A percentile compares a stretch with the other conserved stretches of the same genome.
phyloP scores from a whole-genome alignment of 108 stramenopile species.

The Nannochloropsis salina region DNA sequence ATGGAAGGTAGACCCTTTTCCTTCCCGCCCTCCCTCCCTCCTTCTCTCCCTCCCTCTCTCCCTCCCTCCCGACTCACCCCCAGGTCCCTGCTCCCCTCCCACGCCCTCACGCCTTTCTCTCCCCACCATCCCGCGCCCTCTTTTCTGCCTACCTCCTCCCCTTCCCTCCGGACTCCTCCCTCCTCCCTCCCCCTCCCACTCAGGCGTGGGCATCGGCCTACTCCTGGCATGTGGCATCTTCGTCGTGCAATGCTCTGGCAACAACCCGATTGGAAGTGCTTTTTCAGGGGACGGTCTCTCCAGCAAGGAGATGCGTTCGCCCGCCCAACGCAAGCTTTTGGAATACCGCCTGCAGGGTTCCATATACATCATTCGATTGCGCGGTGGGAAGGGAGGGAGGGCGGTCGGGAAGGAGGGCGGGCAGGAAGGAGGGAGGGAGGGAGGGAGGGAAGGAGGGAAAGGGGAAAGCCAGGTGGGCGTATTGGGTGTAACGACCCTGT shows the following conservation, averaged over 20 bases:
- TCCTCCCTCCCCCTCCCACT: constrained; percentile 7
- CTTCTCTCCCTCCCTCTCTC: not conserved
- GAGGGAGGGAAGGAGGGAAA: not conserved
- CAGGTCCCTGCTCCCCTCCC: not conserved
- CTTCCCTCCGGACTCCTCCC: not conserved
- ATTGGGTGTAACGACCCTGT: too few species aligned
- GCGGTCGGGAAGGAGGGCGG: not conserved
- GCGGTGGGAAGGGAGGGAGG: not conserved
- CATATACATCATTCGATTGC: constrained; percentile 18
- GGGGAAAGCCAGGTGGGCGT: not conserved
- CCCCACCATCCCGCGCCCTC: not conserved
- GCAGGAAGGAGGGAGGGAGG: not conserved
- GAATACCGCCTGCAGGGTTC: constrained; percentile 2
- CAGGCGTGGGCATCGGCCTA: not conserved
- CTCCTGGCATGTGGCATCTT: not conserved
- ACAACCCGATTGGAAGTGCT: not conserved
- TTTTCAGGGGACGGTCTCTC: not conserved
- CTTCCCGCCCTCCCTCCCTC: not conserved
- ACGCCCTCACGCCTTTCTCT: not conserved
- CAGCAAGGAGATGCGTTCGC: constrained; percentile 5
- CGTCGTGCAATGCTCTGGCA: not conserved
- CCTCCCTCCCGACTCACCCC: not conserved
- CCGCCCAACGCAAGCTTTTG: not conserved
- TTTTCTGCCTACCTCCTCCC: not conserved
- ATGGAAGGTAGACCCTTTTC: constrained; percentile 46